These are phyloP conservation scores for Huntiella bhutanensis DNA, from an alignment of 2,329 filamentous ascomycete genomes.

Conservation along the genomic window DNA sequence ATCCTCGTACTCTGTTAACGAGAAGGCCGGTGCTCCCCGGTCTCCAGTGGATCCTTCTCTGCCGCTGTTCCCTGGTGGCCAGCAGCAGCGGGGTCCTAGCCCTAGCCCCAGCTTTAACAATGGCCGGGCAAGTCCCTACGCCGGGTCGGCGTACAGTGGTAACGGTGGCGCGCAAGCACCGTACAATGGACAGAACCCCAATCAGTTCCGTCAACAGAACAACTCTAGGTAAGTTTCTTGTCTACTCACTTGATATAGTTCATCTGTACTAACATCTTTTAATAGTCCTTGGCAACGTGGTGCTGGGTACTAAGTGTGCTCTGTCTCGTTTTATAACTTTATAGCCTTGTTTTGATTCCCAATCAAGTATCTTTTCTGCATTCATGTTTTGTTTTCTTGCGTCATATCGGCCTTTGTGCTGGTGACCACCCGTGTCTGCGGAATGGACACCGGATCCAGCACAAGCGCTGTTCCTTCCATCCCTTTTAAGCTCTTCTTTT, in stretches of 20 bases:
- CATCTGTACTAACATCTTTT: neutral
- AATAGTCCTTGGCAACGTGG: constrained; percentile 27
- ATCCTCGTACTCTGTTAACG: constrained; percentile 13
- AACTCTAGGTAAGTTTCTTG: constrained; percentile 19
- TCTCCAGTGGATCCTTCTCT: constrained; percentile 25
- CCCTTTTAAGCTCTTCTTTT: neutral
- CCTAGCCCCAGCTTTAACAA: constrained; percentile 16
- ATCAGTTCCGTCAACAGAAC: constrained; percentile 20
- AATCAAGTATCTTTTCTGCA: constrained; percentile 11
- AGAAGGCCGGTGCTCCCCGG: constrained; percentile 15
- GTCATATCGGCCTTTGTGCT: too few relatives aligned
- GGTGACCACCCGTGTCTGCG: too few relatives aligned
- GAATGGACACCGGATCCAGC: too few relatives aligned
- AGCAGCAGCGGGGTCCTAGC: constrained; percentile 18
- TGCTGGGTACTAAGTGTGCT: constrained; percentile 22
- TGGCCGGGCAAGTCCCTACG: constrained; percentile 18
- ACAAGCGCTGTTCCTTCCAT: too few relatives aligned
- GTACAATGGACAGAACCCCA: constrained; percentile 18
- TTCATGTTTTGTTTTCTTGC: constrained; percentile 1
- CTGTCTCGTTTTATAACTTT: constrained; percentile 11
- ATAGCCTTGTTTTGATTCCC: constrained; percentile 9
- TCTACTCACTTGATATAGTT: neutral
- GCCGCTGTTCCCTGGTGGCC: constrained; percentile 24
- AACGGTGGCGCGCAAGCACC: constrained; percentile 13
- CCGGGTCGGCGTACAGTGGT: constrained; percentile 17